Evolutionary conservation across 2,329 filamentous ascomycete genomes (phyloP), one percentile per base, ranked within the genome.

Genomic region (Allantophomopsis lycopodina): DNA sequence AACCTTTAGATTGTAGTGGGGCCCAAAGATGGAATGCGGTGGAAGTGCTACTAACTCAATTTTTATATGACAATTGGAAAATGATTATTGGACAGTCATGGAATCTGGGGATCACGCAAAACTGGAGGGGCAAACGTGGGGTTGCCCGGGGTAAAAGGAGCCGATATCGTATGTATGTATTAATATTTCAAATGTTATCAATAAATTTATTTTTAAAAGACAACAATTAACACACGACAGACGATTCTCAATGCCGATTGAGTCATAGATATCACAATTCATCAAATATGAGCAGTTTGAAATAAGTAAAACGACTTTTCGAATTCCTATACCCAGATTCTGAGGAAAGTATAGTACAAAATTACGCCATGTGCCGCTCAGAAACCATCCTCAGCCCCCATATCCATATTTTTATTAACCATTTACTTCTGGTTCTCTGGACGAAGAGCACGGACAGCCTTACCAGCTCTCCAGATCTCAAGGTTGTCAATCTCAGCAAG

Each of bases 381-480:
- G 41, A 46, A 42, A 43, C 32, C 42, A 40, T 37, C 49, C 47
- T 37, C 39, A 38, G n/a, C 38, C 20, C 34, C 42, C 21, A 32
- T 31, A 41, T 39, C 40, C 40, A 28, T 32, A 21, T 18, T 39
- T 31, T 36, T 23, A 38, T 41, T 35, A 36, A 38, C 39, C 42
- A 36, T 38, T 38, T 50, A 52, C 66, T 83, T 80, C 66, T 83
- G 76, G 74, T 89, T 89, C 73, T 91, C 83, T 52, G 83, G 84
- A 60, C 84, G 83, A 60, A 91, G 82, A 58, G 76, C 71, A 54
- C 89, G 83, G 57, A 98, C 91, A 55, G 91, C 85, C 80, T 95
- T 96, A 65, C 91, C 91, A 50, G 91, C 91, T 60, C 84, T 79
- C 91, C 91, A 98, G 78, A 98, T 98, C 78, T 98, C 91, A 59